Percentiles rank a stretch among this genome's conserved stretches.
These are phyloP conservation scores for Tricholoma furcatifolium DNA, from an alignment of 768 basidiomycete genomes.

Conservation along the genomic window DNA sequence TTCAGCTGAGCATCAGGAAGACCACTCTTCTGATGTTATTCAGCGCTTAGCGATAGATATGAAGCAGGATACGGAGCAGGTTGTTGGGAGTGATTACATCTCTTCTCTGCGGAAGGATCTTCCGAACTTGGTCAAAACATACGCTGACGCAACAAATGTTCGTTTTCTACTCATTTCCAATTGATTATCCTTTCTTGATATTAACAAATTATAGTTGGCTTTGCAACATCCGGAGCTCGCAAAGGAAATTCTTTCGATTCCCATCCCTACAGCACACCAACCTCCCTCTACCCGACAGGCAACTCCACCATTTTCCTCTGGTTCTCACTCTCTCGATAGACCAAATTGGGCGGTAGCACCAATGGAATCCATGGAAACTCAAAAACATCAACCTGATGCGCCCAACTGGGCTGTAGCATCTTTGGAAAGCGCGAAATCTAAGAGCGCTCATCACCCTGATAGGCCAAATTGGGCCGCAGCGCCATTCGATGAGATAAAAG, in stretches of 20 bases:
- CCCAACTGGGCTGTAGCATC: no score
- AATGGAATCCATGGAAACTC: not conserved
- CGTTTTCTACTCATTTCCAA: conserved; percentile 6
- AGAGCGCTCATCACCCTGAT: conserved; percentile 2
- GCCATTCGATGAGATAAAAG: not conserved
- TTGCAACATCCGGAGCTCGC: conserved; percentile 31
- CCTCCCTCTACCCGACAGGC: not conserved
- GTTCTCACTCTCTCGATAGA: conserved; percentile 10
- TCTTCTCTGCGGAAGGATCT: not conserved
- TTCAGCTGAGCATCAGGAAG: no score
- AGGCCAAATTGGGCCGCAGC: conserved; percentile 17
- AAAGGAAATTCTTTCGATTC: conserved; percentile 28
- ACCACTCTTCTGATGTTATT: no score
- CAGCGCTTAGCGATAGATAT: no score
- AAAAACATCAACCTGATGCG: not conserved
- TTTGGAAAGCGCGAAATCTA: no score
- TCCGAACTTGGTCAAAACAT: conserved; percentile 28
- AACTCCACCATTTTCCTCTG: not conserved
- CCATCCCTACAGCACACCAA: conserved; percentile 20
- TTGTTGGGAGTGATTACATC: not conserved
- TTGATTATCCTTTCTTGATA: not conserved
- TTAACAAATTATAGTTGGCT: conserved; percentile 28
- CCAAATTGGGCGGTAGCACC: conserved; percentile 17
- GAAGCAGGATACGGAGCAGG: no score
- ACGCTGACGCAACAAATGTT: conserved; percentile 41